These are phyloP conservation scores for Neurospora sp. DNA, from an alignment of 495 filamentous ascomycete genomes.

Conservation along the genomic window DNA sequence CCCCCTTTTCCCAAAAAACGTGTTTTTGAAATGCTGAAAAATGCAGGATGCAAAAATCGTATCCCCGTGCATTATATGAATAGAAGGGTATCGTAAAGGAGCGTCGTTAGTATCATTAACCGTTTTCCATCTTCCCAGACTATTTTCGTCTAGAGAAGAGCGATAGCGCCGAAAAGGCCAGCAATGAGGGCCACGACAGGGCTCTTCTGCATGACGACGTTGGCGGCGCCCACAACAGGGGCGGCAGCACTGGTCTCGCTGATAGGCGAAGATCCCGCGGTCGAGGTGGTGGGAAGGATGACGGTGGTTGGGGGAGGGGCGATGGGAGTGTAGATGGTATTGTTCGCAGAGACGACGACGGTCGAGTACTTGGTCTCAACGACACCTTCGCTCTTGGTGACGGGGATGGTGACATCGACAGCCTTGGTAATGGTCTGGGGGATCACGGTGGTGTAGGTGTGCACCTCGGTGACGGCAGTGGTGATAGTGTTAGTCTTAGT, in stretches of 20 bases:
- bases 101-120: not conserved
- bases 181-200: constrained; percentile 25
- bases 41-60: not conserved
- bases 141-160: constrained; percentile 22
- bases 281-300: constrained; percentile 21
- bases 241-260: constrained; percentile 2
- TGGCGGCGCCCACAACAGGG: constrained; percentile 18
- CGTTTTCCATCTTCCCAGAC: not conserved
- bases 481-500: constrained; percentile 38
- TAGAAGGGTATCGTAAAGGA: not conserved
- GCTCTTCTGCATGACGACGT: constrained; percentile 11
- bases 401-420: constrained; percentile 23
- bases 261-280: not conserved
- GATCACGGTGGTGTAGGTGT: constrained; percentile 24
- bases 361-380: constrained; percentile 22
- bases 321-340: constrained; percentile 10
- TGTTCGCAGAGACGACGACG: constrained; percentile 12
- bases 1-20: not conserved
- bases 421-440: constrained; percentile 28
- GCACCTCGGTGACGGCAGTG: constrained; percentile 17
- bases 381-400: constrained; percentile 21
- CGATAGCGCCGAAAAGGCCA: constrained; percentile 27
- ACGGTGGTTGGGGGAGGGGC: constrained; percentile 16
- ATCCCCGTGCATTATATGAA: not conserved
- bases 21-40: not conserved